Base-by-base conservation (phyloP, 2,329 filamentous ascomycete species). In the Diaporthe sp. region DNA sequence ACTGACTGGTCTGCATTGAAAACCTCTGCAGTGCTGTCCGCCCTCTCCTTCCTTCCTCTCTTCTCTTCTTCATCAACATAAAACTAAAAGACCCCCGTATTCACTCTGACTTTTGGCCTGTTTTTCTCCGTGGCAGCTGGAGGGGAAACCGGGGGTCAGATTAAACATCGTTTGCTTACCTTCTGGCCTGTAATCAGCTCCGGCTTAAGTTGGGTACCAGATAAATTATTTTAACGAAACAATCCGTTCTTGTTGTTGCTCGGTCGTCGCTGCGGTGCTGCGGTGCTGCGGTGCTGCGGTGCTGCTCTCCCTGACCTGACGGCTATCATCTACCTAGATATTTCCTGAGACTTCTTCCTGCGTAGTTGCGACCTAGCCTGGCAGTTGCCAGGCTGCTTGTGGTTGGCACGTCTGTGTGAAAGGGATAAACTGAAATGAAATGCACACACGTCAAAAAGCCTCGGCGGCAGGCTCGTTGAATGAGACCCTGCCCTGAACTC, bases 131-230 rank as follows among this genome's bases (percentile, higher is more conserved):
- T 69, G 79, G 79, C 79, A 80, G 81, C 83, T 87, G 89, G 92
- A 93, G 91, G 92, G 92, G 92, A 93, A 93, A 93, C 86, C 89
- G 91, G 88, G 91, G 91, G 91, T 91, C 81, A 94, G 91, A 92
- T 80, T 74, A 83, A 87, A 74, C 81, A 75, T 83, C 86, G 85
- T 82, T 83, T 84, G 84, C 87, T 89, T 88, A 88, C 87, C 86
- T 83, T 87, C 84, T 87, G 85, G 81, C 82, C 84, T 84, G 83
- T 80, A 76, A 78, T 79, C 77, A 77, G 79, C 79, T 79, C 75
- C 74, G 57, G 74, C 71, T 75, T 28, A 51, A 53, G 74, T 82
- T 79, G 82, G 80, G 77, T 79, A 80, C 79, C 79, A 79, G 83
- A 83, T 82, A 84, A 84, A 83, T 82, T 80, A 69, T 79, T 79